Percentiles rank a stretch among this genome's conserved stretches.
Evolutionary conservation across 352 stramenopile genomes (phyloP).

Genomic region (Globisporangium perplexum): DNA sequence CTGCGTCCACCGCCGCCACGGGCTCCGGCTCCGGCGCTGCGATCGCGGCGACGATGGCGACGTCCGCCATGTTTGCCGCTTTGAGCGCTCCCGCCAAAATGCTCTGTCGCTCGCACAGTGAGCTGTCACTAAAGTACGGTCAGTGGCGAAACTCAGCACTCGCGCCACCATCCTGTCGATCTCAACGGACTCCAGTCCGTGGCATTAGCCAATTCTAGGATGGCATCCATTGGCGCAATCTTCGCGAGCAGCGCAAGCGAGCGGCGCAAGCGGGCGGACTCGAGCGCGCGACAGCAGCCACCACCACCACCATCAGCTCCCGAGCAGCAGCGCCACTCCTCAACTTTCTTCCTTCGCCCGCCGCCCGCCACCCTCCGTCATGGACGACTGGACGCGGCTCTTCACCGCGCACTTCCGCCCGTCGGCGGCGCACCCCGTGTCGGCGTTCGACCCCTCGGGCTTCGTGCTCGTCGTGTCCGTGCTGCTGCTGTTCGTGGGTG

Average conservation of each 20-base stretch:
- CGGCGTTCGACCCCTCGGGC: constrained; percentile 79
- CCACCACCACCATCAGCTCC: no score
- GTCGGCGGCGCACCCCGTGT: constrained; percentile 77
- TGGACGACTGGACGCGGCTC: constrained; percentile 70
- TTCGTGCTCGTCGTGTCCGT: constrained; percentile 78
- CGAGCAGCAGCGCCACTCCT: neutral
- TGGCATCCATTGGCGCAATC: no score
- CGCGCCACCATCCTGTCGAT: neutral
- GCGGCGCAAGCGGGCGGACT: neutral
- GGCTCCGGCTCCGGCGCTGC: no score
- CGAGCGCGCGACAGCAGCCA: no score
- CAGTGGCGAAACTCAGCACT: no score
- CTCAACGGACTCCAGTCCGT: neutral
- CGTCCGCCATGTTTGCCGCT: neutral
- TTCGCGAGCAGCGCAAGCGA: no score
- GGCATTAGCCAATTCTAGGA: neutral
- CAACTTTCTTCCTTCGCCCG: neutral
- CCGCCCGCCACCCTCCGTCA: constrained; percentile 2
- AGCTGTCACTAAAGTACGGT: no score
- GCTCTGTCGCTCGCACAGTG: no score
- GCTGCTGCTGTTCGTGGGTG: constrained; percentile 61
- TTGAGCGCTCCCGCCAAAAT: neutral
- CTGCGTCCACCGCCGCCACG: neutral
- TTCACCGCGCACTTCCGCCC: constrained; percentile 82
- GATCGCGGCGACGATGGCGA: neutral